Conservation (phyloP, 371 early-diverging fungal genomes). For the Mucor lusitanicus region DNA sequence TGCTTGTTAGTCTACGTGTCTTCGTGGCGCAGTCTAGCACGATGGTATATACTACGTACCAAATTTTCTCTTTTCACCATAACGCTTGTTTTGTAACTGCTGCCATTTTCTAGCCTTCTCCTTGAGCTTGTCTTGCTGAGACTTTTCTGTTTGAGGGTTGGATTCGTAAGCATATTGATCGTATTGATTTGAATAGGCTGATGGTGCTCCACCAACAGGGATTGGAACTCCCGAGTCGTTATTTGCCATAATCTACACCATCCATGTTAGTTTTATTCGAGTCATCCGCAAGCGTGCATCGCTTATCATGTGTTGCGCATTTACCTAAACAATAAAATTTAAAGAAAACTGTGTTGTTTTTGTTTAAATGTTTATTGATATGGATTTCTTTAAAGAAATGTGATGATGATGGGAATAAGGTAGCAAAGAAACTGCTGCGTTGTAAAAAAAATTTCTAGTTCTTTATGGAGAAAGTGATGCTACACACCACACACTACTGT, state of each 20-base stretch:
- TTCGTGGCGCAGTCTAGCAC: constrained; percentile 1
- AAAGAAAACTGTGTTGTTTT: background rate
- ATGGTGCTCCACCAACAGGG: constrained; percentile 36
- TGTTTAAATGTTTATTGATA: background rate
- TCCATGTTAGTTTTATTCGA: background rate
- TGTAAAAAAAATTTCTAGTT: background rate
- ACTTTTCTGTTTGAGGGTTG: constrained; percentile 35
- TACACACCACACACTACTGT: background rate
- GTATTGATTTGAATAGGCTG: constrained; percentile 38
- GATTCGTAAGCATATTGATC: constrained; percentile 44
- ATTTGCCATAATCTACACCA: constrained; percentile 2
- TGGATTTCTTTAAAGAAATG: background rate
- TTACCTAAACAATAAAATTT: background rate
- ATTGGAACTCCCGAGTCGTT: constrained; percentile 28
- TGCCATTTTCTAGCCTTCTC: constrained; percentile 91
- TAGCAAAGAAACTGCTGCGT: background rate
- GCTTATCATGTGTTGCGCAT: background rate
- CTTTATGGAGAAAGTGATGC: background rate
- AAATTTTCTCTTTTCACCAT: constrained; percentile 92
- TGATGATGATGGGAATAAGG: background rate
- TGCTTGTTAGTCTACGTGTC: background rate
- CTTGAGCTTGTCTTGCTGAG: constrained; percentile 60
- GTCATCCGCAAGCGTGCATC: background rate
- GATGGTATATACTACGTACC: constrained; percentile 48
- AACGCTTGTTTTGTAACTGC: constrained; percentile 87